phyloP scores from a whole-genome alignment of 1,139 yeast species.

The Saccharomyces hybrid region DNA sequence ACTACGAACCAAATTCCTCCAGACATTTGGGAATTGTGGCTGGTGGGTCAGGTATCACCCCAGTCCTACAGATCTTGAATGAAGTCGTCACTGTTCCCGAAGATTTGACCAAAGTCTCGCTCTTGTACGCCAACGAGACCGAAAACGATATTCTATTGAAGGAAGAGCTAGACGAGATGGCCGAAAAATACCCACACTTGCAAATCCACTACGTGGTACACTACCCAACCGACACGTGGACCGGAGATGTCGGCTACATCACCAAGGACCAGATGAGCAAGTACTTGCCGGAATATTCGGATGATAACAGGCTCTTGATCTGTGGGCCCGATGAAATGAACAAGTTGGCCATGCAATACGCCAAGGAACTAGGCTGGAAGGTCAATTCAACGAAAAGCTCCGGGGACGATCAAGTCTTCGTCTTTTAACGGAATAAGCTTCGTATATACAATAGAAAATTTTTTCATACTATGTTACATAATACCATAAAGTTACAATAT shows the following conservation, averaged over 20 bases:
- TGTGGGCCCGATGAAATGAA: conserved; percentile 79
- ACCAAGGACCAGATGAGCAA: conserved; percentile 48
- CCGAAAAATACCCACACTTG: conserved; percentile 53
- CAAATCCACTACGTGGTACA: conserved; percentile 43
- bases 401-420: conserved; percentile 61
- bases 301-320: conserved; percentile 48
- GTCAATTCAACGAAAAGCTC: conserved; percentile 43
- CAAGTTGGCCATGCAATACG: conserved; percentile 40
- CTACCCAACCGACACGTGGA: conserved; percentile 41
- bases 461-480: neutral
- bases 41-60: conserved; percentile 85
- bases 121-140: conserved; percentile 65
- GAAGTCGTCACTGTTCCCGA: conserved; percentile 58
- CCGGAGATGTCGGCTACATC: conserved; percentile 52
- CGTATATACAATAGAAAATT: neutral
- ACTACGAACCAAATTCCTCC: conserved; percentile 52
- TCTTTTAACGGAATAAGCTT: conserved; percentile 38
- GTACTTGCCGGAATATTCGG: conserved; percentile 44
- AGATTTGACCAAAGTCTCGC: conserved; percentile 51
- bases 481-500: neutral
- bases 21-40: conserved; percentile 61
- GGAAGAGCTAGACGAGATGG: conserved; percentile 62
- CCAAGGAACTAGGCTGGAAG: conserved; percentile 58
- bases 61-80: conserved; percentile 57
- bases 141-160: conserved; percentile 64